These are phyloP conservation scores for Xylariaceae sp. DNA, from an alignment of 2,329 filamentous ascomycete species.

Conservation along the genomic window DNA sequence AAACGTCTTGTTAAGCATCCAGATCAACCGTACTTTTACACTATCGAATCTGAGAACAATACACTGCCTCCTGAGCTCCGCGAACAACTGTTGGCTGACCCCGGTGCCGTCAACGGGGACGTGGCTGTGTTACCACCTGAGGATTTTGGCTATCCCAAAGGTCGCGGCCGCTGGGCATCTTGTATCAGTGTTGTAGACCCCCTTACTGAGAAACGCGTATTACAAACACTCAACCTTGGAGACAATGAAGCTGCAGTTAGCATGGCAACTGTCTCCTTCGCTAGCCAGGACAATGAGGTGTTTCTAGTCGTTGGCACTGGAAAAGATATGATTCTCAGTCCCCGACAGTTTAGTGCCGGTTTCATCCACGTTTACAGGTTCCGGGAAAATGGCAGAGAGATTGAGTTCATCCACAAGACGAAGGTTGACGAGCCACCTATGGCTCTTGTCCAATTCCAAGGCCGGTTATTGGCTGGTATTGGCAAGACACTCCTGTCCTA, in stretches of 20 bases:
- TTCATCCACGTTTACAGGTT: constrained; percentile 94
- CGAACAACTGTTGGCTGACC: constrained; percentile 75
- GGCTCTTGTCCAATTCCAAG: constrained; percentile 92
- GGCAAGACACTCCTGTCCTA: constrained; percentile 85
- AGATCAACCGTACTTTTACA: constrained; percentile 88
- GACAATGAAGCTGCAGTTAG: constrained; percentile 94
- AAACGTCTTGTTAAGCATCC: constrained; percentile 87
- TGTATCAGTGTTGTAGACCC: constrained; percentile 94
- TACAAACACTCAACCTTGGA: constrained; percentile 81
- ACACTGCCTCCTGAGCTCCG: constrained; percentile 82
- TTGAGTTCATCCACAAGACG: constrained; percentile 97
- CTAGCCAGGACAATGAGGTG: constrained; percentile 84
- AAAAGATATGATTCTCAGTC: constrained; percentile 84
- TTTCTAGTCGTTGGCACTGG: constrained; percentile 96
- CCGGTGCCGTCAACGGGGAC: constrained; percentile 74
- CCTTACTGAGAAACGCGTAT: constrained; percentile 72
- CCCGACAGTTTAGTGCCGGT: constrained; percentile 76
- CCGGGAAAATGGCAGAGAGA: constrained; percentile 80
- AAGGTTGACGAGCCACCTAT: constrained; percentile 87
- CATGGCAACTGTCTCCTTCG: constrained; percentile 82
- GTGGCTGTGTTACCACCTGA: constrained; percentile 73
- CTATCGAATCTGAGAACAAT: constrained; percentile 92
- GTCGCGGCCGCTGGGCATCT: constrained; percentile 88
- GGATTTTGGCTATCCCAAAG: constrained; percentile 89
- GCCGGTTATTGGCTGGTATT: constrained; percentile 83